Conservation (phyloP, 2,329 filamentous ascomycete genomes). For the Coniochaeta sp. region DNA sequence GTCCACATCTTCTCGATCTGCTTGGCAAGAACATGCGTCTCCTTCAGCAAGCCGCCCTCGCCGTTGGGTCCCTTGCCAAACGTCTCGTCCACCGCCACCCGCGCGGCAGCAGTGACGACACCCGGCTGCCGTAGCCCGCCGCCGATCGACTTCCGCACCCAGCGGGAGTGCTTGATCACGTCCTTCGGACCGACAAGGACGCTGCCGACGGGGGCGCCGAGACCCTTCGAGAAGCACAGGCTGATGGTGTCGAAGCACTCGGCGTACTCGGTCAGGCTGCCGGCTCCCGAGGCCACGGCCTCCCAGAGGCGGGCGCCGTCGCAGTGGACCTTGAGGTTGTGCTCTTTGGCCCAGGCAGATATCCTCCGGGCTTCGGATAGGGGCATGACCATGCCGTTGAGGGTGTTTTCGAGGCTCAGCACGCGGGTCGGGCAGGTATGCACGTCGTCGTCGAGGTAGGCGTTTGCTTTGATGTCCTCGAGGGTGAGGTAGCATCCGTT, state of each 20-base stretch:
- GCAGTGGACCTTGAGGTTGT: slow-evolving; percentile 38
- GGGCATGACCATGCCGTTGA: slow-evolving; percentile 73
- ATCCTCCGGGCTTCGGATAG: slow-evolving; percentile 65
- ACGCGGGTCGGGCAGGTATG: slow-evolving; percentile 75
- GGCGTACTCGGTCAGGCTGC: slow-evolving; percentile 32
- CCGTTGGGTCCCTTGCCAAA: slow-evolving; percentile 55
- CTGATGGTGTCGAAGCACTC: slow-evolving; percentile 51
- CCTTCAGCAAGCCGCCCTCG: slow-evolving; percentile 53
- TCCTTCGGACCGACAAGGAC: slow-evolving; percentile 35
- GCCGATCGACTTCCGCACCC: slow-evolving; percentile 74
- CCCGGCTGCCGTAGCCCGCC: slow-evolving; percentile 73
- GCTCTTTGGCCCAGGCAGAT: slow-evolving; percentile 56
- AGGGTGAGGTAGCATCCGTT: slow-evolving; percentile 71
- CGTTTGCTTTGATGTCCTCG: slow-evolving; percentile 64
- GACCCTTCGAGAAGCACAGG: slow-evolving; percentile 46
- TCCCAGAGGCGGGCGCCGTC: slow-evolving; percentile 48
- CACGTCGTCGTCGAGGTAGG: slow-evolving; percentile 60
- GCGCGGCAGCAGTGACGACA: slow-evolving; percentile 66
- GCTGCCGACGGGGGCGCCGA: slow-evolving; percentile 45
- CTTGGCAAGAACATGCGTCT: slow-evolving; percentile 56
- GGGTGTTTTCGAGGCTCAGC: slow-evolving; percentile 80
- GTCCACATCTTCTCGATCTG: slow-evolving; percentile 58
- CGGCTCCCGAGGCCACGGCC: slow-evolving; percentile 34
- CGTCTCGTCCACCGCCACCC: slow-evolving; percentile 72
- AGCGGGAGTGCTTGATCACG: slow-evolving; percentile 61